Evolutionary conservation across 345 rosid species (phyloP).

Genomic region (Gossypium bickii): DNA sequence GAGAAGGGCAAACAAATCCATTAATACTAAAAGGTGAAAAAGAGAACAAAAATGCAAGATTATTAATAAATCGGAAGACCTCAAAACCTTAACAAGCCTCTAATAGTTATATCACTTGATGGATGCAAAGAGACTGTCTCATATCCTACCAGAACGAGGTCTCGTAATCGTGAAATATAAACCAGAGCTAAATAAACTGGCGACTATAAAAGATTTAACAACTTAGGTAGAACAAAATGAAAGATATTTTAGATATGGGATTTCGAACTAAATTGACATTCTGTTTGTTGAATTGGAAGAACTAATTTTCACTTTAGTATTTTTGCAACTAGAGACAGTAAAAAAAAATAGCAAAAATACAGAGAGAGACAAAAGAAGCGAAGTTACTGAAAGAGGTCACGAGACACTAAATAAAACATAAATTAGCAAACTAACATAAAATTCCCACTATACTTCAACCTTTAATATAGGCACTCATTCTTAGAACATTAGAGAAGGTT

Average conservation of each 20-base stretch:
- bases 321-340: neutral
- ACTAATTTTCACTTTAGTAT: too few species aligned
- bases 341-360: neutral
- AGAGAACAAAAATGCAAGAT: neutral
- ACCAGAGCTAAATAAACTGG: neutral
- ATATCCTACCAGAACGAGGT: neutral
- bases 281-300: too few species aligned
- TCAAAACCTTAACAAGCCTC: neutral
- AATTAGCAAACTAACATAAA: neutral
- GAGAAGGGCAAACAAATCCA: neutral
- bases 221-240: neutral
- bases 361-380: neutral
- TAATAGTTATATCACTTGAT: neutral
- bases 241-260: neutral
- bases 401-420: neutral
- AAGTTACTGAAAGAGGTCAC: neutral
- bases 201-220: neutral
- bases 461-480: constrained; percentile 8
- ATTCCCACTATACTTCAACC: neutral
- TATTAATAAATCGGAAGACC: neutral
- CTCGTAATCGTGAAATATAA: neutral
- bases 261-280: neutral
- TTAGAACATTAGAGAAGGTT: constrained; percentile 30
- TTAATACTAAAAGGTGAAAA: neutral
- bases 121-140: neutral